Evolutionary conservation across 768 basidiomycete genomes (phyloP), one percentile per base, ranked within the genome.

Genomic region (Fomitopsis pulvina): DNA sequence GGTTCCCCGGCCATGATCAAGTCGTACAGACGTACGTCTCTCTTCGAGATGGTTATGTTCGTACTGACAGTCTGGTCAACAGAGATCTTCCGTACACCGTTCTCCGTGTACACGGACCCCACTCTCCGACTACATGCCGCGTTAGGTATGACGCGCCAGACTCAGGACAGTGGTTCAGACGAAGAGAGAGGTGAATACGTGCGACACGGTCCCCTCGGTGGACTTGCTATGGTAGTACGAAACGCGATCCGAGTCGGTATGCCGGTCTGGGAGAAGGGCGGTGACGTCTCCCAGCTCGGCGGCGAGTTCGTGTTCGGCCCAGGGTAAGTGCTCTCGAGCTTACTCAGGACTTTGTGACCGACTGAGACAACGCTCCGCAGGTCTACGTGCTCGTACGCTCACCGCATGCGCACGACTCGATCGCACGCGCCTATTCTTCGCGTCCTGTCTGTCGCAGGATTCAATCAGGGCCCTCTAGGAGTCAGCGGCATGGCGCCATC

Each of bases 291-390:
- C 37, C 90, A 94, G 66, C 72, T 95, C 18, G 93, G 93, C 9
- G 94, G 93, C 21, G 94, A 97, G 69, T 94, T 95, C 61, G 76
- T 87, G 22, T 71, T 87, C 14, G 80, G 79, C 12, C 80, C 80
- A 8, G 80, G 79, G 78, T 81, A 53, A 54, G 74, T 60, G 9
- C 10, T 14, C 12, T 18, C 20, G 20, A 2, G 8, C 20, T 11
- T 34, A 37, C 25, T 12, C 21, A 4, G 24, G 11, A 34, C 18
- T 5, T 18, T 22, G n/a, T 28, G 21, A n/a, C 37, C 20, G 6
- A 30, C 45, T 18, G 22, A 40, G n/a, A 11, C 9, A n/a, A n/a
- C 29, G n/a, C 2, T 38, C 28, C 51, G 50, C 53, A 85, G 88
- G 7, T 63, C 87, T 55, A 74, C 71, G 9, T 87, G 84, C 56